Percentiles rank a stretch among this genome's conserved stretches.
These are phyloP conservation scores for Neurospora hispaniola DNA, from an alignment of 495 filamentous ascomycete species.

Conservation along the genomic window DNA sequence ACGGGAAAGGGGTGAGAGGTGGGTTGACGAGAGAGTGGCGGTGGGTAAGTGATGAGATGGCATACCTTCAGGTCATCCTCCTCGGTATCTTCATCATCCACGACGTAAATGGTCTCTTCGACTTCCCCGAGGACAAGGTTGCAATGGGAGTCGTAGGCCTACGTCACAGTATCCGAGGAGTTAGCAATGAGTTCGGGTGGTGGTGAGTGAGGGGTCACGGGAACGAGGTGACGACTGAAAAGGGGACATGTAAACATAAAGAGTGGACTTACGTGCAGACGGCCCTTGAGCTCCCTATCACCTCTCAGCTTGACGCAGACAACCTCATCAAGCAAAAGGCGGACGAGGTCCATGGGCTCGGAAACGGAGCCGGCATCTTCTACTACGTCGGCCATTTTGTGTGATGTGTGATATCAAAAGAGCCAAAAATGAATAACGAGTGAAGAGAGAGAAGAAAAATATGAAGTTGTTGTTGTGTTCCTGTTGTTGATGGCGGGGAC, in stretches of 20 bases:
- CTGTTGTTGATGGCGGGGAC: not conserved
- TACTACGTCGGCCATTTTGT: conserved; percentile 59
- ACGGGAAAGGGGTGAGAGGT: no score
- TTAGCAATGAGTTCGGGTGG: not conserved
- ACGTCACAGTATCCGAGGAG: not conserved
- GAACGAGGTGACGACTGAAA: not conserved
- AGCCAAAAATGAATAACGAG: not conserved
- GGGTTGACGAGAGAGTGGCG: no score
- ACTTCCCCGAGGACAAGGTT: conserved; percentile 97
- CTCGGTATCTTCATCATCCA: conserved; percentile 74
- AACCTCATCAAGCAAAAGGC: conserved; percentile 84
- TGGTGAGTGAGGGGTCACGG: not conserved
- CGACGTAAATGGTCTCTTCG: conserved; percentile 90
- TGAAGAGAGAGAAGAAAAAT: not conserved
- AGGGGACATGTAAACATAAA: not conserved
- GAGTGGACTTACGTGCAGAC: conserved; percentile 64
- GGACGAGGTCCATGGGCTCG: conserved; percentile 90
- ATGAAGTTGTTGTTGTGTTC: not conserved
- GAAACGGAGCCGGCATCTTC: conserved; percentile 57
- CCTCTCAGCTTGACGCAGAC: conserved; percentile 96
- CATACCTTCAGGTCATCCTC: conserved; percentile 39
- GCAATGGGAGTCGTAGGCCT: conserved; percentile 99
- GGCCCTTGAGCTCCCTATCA: conserved; percentile 89
- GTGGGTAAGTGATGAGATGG: no score
- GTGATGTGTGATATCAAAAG: not conserved